These are phyloP conservation scores for Rutidosis leptorrhynchoides DNA, from an alignment of 129 eudicot species.

Conservation along the genomic window DNA sequence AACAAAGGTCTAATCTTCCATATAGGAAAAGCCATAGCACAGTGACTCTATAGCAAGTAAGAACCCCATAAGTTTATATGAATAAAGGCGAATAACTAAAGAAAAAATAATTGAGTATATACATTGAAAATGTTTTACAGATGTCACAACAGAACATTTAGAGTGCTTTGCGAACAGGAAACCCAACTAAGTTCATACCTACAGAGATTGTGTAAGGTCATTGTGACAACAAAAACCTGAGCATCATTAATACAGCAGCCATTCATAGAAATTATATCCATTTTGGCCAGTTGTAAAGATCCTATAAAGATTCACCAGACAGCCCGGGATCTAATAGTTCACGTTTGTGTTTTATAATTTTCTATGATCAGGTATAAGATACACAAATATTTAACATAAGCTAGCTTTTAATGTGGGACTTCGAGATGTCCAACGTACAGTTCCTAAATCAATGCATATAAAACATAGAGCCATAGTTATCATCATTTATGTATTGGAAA, in stretches of 20 bases:
- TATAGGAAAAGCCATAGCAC: slow-evolving; percentile 20
- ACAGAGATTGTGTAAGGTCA: slow-evolving; percentile 1
- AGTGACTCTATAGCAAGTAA: slow-evolving; percentile 1
- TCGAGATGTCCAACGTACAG: not conserved
- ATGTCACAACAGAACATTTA: not conserved
- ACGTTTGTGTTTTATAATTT: slow-evolving; percentile 1
- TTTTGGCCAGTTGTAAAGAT: not conserved
- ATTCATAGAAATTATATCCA: not conserved
- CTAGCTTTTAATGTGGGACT: not conserved
- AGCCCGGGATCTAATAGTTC: not conserved
- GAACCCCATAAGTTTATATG: slow-evolving; percentile 3
- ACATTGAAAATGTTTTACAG: slow-evolving; percentile 2
- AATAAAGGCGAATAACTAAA: not conserved
- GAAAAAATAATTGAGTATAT: not conserved
- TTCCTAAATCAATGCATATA: not conserved
- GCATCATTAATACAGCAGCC: not conserved
- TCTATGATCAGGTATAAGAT: not conserved
- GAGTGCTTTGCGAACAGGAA: not conserved
- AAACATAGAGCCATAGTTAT: slow-evolving; percentile 5
- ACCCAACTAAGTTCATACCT: not conserved
- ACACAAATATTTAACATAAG: not conserved
- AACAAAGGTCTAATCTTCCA: not conserved
- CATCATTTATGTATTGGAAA: too few relatives aligned
- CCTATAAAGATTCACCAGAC: slow-evolving; percentile 7
- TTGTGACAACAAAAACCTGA: not conserved